Evolutionary conservation across 169 alveolate species (phyloP), one percentile per base, ranked within the genome.

Genomic region (Cyclospora cayetanensis): DNA sequence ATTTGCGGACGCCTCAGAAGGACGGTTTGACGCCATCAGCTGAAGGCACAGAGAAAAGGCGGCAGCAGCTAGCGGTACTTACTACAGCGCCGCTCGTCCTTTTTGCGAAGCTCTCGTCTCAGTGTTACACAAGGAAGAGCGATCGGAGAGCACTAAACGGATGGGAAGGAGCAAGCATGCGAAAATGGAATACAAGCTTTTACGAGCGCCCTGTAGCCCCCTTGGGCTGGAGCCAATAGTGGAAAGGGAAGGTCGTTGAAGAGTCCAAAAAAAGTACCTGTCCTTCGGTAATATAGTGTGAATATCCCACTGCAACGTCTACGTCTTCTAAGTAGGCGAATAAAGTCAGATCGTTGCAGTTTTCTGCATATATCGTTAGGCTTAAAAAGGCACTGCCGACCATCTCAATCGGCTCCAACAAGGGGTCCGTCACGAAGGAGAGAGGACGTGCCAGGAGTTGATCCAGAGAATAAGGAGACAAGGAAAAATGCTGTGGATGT

Each of bases 251-350:
- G 55, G 22, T 46, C 55, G 55, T 15, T 46, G 55, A 15, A 46
- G 55, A 7, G 15, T 7, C 55, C 7, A 15, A 7, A 46, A 15
- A 7, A 46, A 15, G 22, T 60, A 94, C 92, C 41, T 93, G 29
- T 27, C 96, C 96, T 29, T 94, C 96, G 46, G 96, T 92, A 12
- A 94, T 77, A 42, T 94, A 94, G 66, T 90, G 93, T 37, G 88
- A 52, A 34, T 79, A 79, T 39, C 91, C 92, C 1, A 53, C 43
- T 37, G 55, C 77, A 35, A 93, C 90, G 12, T 92, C 94, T 25
- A 94, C 91, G 34, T 82, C 96, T 31, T 94, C 96, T 42, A 94
- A 76, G 90, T 94, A 94, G 74, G 84, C 96, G 52, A 92, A 94
- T 41, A 94, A 63, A 29, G 95, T 83, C 29, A 93, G 80, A 42